Conservation (phyloP, 176 grass and related monocot genomes). For the Raddia distichophylla region DNA sequence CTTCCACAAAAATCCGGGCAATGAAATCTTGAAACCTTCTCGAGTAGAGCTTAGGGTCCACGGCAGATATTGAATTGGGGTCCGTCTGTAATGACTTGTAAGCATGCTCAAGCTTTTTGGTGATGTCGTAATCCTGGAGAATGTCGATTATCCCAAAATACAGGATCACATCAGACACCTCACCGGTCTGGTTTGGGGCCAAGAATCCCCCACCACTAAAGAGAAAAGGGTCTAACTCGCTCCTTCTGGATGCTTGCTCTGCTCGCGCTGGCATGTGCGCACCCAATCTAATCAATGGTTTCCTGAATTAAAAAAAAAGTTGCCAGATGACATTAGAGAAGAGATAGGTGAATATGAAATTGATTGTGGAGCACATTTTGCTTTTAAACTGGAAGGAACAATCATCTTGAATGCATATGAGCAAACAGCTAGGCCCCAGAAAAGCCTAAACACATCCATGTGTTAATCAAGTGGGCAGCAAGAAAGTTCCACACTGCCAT, state of each 20-base stretch:
- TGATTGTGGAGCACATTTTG: background rate
- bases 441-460: constrained; percentile 40
- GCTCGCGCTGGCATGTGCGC: constrained; percentile 84
- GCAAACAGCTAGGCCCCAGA: constrained; percentile 65
- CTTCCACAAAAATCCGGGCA: constrained; percentile 83
- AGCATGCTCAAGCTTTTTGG: constrained; percentile 73
- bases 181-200: constrained; percentile 53
- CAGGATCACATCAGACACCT: constrained; percentile 72
- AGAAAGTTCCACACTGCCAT: constrained; percentile 41
- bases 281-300: constrained; percentile 74
- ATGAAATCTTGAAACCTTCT: constrained; percentile 98
- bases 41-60: constrained; percentile 91
- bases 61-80: constrained; percentile 87
- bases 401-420: constrained; percentile 39
- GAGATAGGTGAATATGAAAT: constrained; percentile 32
- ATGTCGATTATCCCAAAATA: constrained; percentile 99
- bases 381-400: constrained; percentile 43
- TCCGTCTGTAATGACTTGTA: constrained; percentile 92
- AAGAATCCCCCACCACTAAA: constrained; percentile 60
- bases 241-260: constrained; percentile 68
- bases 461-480: constrained; percentile 52
- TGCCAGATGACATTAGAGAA: constrained; percentile 25
- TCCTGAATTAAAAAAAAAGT: constrained; percentile 59
- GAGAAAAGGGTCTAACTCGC: constrained; percentile 60
- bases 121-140: constrained; percentile 74